A percentile compares a stretch with the other conserved stretches of the same genome.
phyloP scores from a whole-genome alignment of 441 rosid genomes.

The Rhodomyrtus psidioides region DNA sequence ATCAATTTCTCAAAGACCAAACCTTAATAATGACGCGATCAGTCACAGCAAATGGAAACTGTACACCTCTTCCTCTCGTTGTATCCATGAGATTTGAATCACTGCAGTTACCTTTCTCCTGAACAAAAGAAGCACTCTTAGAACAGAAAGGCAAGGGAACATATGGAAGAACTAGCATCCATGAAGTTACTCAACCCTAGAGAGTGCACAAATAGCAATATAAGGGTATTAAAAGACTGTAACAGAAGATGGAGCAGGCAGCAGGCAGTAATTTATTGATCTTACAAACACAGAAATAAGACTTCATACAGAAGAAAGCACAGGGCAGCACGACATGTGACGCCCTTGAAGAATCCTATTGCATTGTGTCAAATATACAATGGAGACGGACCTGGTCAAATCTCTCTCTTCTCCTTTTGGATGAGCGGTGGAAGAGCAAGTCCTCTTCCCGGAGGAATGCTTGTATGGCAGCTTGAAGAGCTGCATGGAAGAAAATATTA shows the following conservation, averaged over 20 bases:
- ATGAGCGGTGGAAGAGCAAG: slow-evolving; percentile 43
- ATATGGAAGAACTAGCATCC: not conserved
- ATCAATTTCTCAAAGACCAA: slow-evolving; percentile 11
- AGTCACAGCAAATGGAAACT: slow-evolving; percentile 84
- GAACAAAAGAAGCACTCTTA: not conserved
- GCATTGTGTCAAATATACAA: not conserved
- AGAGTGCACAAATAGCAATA: not conserved
- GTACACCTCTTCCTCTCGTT: slow-evolving; percentile 67
- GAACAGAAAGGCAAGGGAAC: not conserved
- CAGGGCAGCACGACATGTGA: not conserved
- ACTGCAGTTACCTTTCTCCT: slow-evolving; percentile 67
- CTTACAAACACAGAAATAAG: not conserved
- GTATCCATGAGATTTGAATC: slow-evolving; percentile 37
- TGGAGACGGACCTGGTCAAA: slow-evolving; percentile 58
- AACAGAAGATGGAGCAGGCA: not conserved
- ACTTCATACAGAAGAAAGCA: not conserved
- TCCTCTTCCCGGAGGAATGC: slow-evolving; percentile 83
- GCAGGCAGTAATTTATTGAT: not conserved
- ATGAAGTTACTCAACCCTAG: not conserved
- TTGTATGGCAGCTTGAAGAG: slow-evolving; percentile 77
- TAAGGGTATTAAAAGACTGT: not conserved
- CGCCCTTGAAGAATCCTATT: not conserved
- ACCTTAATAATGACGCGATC: slow-evolving; percentile 97
- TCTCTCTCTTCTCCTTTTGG: slow-evolving; percentile 82
- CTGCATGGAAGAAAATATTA: slow-evolving; percentile 21